Conservation (phyloP, 768 basidiomycete species). For the Tylopilus subfusipes region DNA sequence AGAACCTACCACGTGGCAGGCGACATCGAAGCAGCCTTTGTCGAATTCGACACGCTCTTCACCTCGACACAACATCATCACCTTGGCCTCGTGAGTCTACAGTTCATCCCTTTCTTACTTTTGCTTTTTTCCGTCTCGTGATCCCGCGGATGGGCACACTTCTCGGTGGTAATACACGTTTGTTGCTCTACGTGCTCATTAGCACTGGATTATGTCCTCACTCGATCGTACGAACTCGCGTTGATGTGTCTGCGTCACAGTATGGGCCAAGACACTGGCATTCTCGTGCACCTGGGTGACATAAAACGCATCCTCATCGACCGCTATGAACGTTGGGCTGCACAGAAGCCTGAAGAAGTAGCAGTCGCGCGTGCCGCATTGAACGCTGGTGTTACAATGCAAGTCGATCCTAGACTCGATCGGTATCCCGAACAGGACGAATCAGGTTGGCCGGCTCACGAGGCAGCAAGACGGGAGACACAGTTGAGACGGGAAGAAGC, state of each 20-base stretch:
- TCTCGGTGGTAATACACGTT: not conserved
- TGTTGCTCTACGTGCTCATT: not conserved
- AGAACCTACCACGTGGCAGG: constrained; percentile 43
- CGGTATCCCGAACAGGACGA: too few relatives aligned
- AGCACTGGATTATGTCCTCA: too few relatives aligned
- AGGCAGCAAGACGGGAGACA: too few relatives aligned
- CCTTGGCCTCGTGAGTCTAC: too few relatives aligned
- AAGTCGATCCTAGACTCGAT: too few relatives aligned
- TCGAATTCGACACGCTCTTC: constrained; percentile 59
- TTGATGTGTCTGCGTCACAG: constrained; percentile 36
- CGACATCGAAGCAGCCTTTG: constrained; percentile 67
- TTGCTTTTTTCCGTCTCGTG: not conserved
- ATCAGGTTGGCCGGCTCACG: too few relatives aligned
- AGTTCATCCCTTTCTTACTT: constrained; percentile 1
- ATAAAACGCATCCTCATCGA: constrained; percentile 64
- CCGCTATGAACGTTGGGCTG: too few relatives aligned
- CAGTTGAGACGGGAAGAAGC: too few relatives aligned
- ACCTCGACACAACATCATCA: constrained; percentile 59
- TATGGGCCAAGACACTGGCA: constrained; percentile 76
- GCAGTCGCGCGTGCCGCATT: constrained; percentile 18
- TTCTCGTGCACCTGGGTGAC: constrained; percentile 60
- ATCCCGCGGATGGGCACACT: not conserved
- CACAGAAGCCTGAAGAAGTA: constrained; percentile 40
- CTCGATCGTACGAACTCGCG: constrained; percentile 2
- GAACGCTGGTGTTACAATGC: too few relatives aligned